phyloP scores from a whole-genome alignment of 441 rosid genomes.

The Bruguiera hainesii region DNA sequence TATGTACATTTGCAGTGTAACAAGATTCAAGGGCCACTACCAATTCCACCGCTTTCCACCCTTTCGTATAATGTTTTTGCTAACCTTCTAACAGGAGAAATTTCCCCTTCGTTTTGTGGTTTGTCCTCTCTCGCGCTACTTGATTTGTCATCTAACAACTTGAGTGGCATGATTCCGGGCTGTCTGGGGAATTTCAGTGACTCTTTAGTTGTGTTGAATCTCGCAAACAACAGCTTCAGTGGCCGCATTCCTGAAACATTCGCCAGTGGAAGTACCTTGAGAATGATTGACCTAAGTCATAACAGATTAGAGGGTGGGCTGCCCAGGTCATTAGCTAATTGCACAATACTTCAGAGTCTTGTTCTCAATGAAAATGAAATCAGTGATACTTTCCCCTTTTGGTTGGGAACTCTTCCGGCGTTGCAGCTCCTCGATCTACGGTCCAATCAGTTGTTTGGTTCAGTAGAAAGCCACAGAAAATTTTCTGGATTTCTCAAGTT shows the following conservation, averaged over 20 bases:
- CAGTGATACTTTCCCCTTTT: too few species aligned
- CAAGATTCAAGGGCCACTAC: slow-evolving; percentile 11
- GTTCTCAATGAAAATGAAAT: neutral
- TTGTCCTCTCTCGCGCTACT: neutral
- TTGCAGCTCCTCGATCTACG: too few species aligned
- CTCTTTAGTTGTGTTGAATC: neutral
- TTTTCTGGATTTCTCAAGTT: too few species aligned
- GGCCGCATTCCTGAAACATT: slow-evolving; percentile 8
- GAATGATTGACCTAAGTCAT: neutral
- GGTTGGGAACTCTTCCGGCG: too few species aligned
- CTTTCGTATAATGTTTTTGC: neutral
- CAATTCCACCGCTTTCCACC: neutral
- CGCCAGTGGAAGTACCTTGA: slow-evolving; percentile 6
- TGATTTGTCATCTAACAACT: neutral
- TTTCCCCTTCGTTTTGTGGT: slow-evolving; percentile 5
- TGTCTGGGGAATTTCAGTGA: too few species aligned
- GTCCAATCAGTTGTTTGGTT: too few species aligned
- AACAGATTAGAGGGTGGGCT: slow-evolving; percentile 5
- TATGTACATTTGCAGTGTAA: slow-evolving; percentile 13
- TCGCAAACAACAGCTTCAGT: neutral
- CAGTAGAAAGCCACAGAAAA: too few species aligned
- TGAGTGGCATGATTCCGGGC: too few species aligned
- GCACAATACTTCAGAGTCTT: neutral
- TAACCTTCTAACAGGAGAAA: neutral
- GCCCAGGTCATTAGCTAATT: slow-evolving; percentile 15